A percentile compares a stretch with the other conserved stretches of the same genome.
phyloP scores from a whole-genome alignment of 495 filamentous ascomycete species.

The Penicillium cinerascens region DNA sequence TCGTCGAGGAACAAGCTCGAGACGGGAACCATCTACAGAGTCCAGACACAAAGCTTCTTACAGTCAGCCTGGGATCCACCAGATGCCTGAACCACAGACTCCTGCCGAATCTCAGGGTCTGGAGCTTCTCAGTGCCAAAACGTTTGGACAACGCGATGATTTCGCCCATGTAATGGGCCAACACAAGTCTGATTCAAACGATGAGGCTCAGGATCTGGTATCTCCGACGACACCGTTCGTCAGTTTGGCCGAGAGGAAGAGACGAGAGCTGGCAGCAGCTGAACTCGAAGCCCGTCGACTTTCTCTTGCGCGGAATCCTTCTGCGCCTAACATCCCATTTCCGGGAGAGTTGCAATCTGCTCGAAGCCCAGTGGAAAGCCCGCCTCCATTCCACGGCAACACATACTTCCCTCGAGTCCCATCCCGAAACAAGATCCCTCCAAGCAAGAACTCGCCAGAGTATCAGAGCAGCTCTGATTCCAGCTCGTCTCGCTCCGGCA shows the following conservation, averaged over 20 bases:
- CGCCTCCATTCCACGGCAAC: slow-evolving; percentile 28
- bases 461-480: slow-evolving; percentile 46
- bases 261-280: slow-evolving; percentile 75
- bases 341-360: slow-evolving; percentile 57
- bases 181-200: slow-evolving; percentile 13
- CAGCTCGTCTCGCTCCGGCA: slow-evolving; percentile 38
- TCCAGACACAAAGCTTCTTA: slow-evolving; percentile 27
- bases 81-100: slow-evolving; percentile 27
- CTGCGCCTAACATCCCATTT: slow-evolving; percentile 73
- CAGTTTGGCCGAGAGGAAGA: slow-evolving; percentile 38
- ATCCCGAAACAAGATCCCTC: slow-evolving; percentile 28
- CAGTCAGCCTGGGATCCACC: slow-evolving; percentile 46
- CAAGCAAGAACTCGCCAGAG: slow-evolving; percentile 45
- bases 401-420: slow-evolving; percentile 44
- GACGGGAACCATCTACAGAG: slow-evolving; percentile 47
- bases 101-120: slow-evolving; percentile 9
- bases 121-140: slow-evolving; percentile 20
- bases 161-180: slow-evolving; percentile 17
- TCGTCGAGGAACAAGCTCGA: slow-evolving; percentile 40
- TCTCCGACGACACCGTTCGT: slow-evolving; percentile 27
- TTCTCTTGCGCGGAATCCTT: slow-evolving; percentile 75
- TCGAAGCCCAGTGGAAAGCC: slow-evolving; percentile 33
- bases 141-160: slow-evolving; percentile 19
- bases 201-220: slow-evolving; percentile 17
- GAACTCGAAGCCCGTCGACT: slow-evolving; percentile 84